Base-by-base conservation (phyloP, 2,329 filamentous ascomycete species). In the Neofusicoccum sp. region DNA sequence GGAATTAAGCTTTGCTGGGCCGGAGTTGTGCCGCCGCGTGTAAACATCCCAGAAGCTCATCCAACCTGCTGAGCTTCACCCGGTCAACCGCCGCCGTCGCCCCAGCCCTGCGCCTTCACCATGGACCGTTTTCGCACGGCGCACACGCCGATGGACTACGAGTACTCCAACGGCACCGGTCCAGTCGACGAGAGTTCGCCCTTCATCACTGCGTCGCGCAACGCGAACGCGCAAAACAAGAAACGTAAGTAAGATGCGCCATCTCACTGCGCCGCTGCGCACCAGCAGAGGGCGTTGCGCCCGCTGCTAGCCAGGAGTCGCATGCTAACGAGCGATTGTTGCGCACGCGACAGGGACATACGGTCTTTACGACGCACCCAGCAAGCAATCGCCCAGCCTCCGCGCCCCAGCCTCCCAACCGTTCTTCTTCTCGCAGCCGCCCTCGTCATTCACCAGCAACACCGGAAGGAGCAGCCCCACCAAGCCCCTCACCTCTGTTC, bases 101-200 rank as follows among this genome's bases (percentile, higher is more conserved):
- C 41, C 47, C 38, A 45, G 36, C 58, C 36, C 34, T 43, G 36
- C 47, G 31, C 31, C 34, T 9, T 40, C 59, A 49, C 33, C 26
- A 61, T 61, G 49, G 51, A 61, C 36, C 49, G 59, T 16, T 58
- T 40, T 16, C 41, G 51, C 33, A 47, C 60, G n/a, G 44, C 36
- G 9, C 45, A 58, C 14, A 74, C 70, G 67, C 79, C 79, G 59
- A 84, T 84, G 82, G 82, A 84, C 70, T 84, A 81, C 70, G 76
- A 82, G 66, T 84, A 75, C 66, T 69, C 80, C 59, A 82, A 82
- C 64, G 67, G 73, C 31, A 74, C 69, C 3, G 80, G 79, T 24
- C 77, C 78, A 4, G 64, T 79, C 2, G 79, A 82, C 67, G 67
- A 69, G 30, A 71, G 70, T 51, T 83, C 80, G 40, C 80, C 80